A percentile compares a stretch with the other conserved stretches of the same genome.
phyloP scores from a whole-genome alignment of 1,284 basidiomycete species.

The Cryptococcus sp. region DNA sequence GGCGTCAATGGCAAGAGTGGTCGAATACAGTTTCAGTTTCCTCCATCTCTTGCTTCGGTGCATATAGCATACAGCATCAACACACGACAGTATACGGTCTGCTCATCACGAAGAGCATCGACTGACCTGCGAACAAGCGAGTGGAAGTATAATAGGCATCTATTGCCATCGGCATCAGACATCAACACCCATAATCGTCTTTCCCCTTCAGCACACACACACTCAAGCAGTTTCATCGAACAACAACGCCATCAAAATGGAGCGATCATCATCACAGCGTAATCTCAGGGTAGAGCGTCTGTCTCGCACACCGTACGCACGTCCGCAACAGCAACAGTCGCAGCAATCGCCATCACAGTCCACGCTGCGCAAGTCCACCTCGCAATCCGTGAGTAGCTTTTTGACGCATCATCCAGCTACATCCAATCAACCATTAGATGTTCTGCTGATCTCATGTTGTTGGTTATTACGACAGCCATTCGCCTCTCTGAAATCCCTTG shows the following conservation, averaged over 20 bases:
- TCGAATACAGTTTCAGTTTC: too few relatives aligned
- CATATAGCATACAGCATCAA: too few relatives aligned
- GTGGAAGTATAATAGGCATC: too few relatives aligned
- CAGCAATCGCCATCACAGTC: constrained; percentile 11
- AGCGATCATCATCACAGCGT: constrained; percentile 36
- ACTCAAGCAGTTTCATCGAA: background rate
- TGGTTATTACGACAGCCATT: constrained; percentile 20
- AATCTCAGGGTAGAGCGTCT: constrained; percentile 36
- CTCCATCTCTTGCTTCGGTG: too few relatives aligned
- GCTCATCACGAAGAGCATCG: too few relatives aligned
- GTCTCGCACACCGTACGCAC: constrained; percentile 32
- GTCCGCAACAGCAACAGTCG: constrained; percentile 1
- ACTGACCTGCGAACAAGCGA: too few relatives aligned
- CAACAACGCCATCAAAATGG: constrained; percentile 23
- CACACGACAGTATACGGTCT: too few relatives aligned
- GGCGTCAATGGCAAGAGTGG: too few relatives aligned
- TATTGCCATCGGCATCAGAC: too few relatives aligned
- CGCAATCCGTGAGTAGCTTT: constrained; percentile 13
- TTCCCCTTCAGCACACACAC: too few relatives aligned
- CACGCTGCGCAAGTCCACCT: constrained; percentile 16
- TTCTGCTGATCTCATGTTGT: background rate
- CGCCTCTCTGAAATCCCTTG: constrained; percentile 22
- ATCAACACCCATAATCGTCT: too few relatives aligned
- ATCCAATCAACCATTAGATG: constrained; percentile 1
- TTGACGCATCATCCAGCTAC: background rate